Base-by-base conservation (phyloP, 345 rosid species). In the Mallotus nudiflorus region DNA sequence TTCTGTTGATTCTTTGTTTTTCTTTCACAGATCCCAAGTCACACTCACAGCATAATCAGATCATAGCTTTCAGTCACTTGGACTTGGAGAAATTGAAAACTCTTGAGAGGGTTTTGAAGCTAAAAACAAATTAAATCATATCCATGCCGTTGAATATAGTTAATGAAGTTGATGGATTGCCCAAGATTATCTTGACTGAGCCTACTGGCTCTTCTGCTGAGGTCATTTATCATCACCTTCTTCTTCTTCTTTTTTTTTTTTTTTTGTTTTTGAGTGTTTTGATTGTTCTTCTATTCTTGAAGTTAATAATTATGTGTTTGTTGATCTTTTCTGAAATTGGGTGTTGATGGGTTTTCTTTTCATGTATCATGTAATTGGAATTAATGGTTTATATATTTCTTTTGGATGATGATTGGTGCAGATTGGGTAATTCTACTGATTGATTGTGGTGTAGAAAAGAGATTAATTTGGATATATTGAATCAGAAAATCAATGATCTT, bases 131-230 rank as follows among this genome's bases (percentile, higher is more conserved):
- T n/a, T n/a, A n/a, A n/a, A n/a, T 33, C 37, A 33, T 2, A 33
- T 71, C 73, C 66, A 91, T 91, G 97, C 87, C 97, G 57, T 75
- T 85, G 85, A 93, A 85, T 80, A 49, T 87, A 37, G 79, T 84
- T 78, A 83, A 79, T 75, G 87, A 78, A 81, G 79, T 73, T 16
- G 89, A 84, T 86, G 93, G 85, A 70, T 78, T 86, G 9, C 89
- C 88, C 62, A 84, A 85, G 65, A 85, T 93, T 74, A 73, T 85
- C 60, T 82, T 93, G 84, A 85, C 88, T 54, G 97, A 88, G 74
- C 94, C 92, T 53, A 69, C 89, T 62, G 98, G 98, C 40, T 91
- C 97, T 14, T 81, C 91, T 59, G 97, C 85, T 22, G 94, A 87
- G 94, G 98, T 33, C 37, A 33, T 33, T 33, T 33, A 33, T 33